Evolutionary conservation across 192 early-diverging fungal species (phyloP), one percentile per base, ranked within the genome.

Genomic region (Backusella macrospora): DNA sequence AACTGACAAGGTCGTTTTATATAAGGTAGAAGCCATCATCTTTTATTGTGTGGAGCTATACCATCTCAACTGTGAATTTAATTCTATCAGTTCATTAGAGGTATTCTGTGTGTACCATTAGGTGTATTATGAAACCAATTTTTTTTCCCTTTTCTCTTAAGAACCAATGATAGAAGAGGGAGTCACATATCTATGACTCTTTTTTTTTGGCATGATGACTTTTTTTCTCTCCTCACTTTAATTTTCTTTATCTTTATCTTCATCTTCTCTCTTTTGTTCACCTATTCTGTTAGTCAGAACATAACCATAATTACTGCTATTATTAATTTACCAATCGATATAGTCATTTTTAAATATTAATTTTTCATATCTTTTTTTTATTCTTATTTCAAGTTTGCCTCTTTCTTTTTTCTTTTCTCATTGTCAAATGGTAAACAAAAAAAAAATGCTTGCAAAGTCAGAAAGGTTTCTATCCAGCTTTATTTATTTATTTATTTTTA

Each of bases 171-270:
- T 21, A 55, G 49, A 7, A 55, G 49, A 55, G 49, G 23, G 8
- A 55, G 49, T 55, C 49, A 55, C 49, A 55, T 23, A 55, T 55
- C 49, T 55, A 55, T 55, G 49, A 55, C 49, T 55, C 49, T 55
- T 55, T 55, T 55, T 55, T 26, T n/a, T n/a, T 65, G 63, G 34
- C 63, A 65, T 38, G 63, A 34, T 65, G 63, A 38, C 21, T 39
- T 23, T 65, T 65, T 65, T 64, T 64, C 34, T 65, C 38, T 38
- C 38, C n/a, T 65, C 63, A 38, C 38, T 34, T 65, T 64, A 64
- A n/a, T 64, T 64, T 38, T 64, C 38, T 34, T 65, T 64, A 13
- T 38, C 37, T 12, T 65, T 65, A n/a, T 39, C 38, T 65, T 14
- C 49, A 4, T 38, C 10, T 16, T 38, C 62, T 1, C 12, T 39